A percentile compares a stretch with the other conserved stretches of the same genome.
phyloP scores from a whole-genome alignment of 257 asterid genomes.

The Scutellaria baicalensis region DNA sequence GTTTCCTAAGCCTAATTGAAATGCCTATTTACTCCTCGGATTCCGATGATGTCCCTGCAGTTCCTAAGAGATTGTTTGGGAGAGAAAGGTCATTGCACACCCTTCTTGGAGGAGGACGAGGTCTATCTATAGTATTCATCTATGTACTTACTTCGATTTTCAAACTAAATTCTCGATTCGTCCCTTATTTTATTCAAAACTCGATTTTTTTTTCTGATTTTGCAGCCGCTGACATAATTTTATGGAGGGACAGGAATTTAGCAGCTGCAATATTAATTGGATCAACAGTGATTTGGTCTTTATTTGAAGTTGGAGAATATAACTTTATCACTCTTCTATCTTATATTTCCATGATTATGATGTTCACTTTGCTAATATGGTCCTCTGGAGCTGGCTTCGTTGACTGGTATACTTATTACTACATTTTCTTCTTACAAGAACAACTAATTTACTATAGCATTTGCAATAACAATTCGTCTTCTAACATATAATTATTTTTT shows the following conservation, averaged over 20 bases:
- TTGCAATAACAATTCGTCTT: background rate
- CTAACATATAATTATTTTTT: background rate
- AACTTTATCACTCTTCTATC: constrained; percentile 57
- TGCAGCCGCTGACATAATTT: constrained; percentile 61
- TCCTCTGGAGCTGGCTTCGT: constrained; percentile 54
- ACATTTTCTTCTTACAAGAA: background rate
- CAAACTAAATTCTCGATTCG: background rate
- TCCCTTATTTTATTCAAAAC: no score
- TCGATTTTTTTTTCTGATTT: background rate
- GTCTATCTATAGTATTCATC: constrained; percentile 17
- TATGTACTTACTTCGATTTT: background rate
- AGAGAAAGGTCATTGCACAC: constrained; percentile 47
- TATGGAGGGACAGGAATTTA: constrained; percentile 67
- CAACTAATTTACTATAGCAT: no score
- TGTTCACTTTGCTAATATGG: constrained; percentile 58
- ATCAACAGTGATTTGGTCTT: constrained; percentile 56
- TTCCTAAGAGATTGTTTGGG: constrained; percentile 40
- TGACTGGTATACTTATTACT: constrained; percentile 30
- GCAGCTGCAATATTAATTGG: constrained; percentile 63
- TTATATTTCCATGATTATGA: constrained; percentile 39
- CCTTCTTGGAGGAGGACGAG: constrained; percentile 70
- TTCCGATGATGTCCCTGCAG: constrained; percentile 38
- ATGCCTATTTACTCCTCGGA: constrained; percentile 56
- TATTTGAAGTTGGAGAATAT: constrained; percentile 70
- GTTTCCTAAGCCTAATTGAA: background rate